Conservation (phyloP, 192 early-diverging fungal genomes). For the Chytriomyces sp. region DNA sequence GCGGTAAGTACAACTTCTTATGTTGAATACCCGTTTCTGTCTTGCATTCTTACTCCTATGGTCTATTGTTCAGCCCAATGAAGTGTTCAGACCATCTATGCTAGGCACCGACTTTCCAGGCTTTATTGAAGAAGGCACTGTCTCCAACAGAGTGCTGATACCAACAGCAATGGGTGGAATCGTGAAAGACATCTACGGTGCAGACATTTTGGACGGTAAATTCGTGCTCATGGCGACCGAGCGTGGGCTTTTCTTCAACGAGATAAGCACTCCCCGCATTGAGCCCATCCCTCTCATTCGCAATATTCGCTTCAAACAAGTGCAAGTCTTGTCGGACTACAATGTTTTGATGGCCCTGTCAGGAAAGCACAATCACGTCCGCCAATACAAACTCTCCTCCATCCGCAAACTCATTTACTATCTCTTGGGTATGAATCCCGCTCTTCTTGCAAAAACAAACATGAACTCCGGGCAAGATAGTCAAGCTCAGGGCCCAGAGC, state of each 20-base stretch:
- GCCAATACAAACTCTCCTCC: slow-evolving; percentile 59
- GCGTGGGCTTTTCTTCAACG: slow-evolving; percentile 57
- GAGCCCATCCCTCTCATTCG: slow-evolving; percentile 53
- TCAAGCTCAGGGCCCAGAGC: neutral
- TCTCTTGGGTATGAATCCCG: slow-evolving; percentile 40
- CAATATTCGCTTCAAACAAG: slow-evolving; percentile 60
- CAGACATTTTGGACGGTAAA: slow-evolving; percentile 54
- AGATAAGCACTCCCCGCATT: slow-evolving; percentile 41
- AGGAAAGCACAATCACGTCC: slow-evolving; percentile 62
- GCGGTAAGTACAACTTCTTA: slow-evolving; percentile 20
- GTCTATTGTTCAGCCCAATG: slow-evolving; percentile 21
- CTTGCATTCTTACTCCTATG: neutral
- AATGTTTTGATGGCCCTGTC: slow-evolving; percentile 60
- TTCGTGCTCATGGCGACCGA: slow-evolving; percentile 60
- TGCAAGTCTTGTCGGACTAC: slow-evolving; percentile 59
- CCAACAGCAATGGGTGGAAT: slow-evolving; percentile 40
- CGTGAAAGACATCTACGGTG: slow-evolving; percentile 48
- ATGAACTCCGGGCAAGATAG: slow-evolving; percentile 23
- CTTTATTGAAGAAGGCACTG: slow-evolving; percentile 31
- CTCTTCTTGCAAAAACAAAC: slow-evolving; percentile 42
- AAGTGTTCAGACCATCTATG: slow-evolving; percentile 21
- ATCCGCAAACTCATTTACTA: slow-evolving; percentile 60
- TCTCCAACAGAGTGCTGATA: slow-evolving; percentile 33
- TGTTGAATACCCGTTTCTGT: slow-evolving; percentile 1
- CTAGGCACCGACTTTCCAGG: slow-evolving; percentile 32